These are phyloP conservation scores for Septoria linicola DNA, from an alignment of 2,329 filamentous ascomycete genomes.

Conservation along the genomic window DNA sequence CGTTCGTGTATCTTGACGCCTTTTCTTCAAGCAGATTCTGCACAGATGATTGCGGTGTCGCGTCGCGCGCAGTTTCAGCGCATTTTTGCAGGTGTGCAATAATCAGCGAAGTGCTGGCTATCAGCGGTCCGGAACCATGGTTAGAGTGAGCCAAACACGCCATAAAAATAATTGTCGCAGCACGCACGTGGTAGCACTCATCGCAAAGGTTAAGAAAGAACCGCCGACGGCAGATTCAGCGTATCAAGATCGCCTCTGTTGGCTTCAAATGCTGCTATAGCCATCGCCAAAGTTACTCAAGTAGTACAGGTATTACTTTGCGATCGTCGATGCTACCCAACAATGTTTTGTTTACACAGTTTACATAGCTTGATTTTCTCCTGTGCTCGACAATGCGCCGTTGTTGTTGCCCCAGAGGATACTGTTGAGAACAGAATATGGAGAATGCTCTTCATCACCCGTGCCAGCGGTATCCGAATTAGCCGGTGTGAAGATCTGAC, in stretches of 20 bases:
- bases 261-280: too few species aligned
- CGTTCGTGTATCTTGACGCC: too few species aligned
- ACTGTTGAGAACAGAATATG: conserved; percentile 51
- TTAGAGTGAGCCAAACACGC: too few species aligned
- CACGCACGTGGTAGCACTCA: background rate
- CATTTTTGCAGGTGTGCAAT: too few species aligned
- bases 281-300: too few species aligned
- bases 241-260: background rate
- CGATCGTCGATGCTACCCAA: background rate
- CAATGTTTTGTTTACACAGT: background rate
- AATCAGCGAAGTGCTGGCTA: too few species aligned
- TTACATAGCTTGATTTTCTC: conserved; percentile 7
- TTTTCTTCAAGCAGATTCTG: too few species aligned
- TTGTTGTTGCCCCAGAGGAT: conserved; percentile 41
- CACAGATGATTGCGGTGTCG: too few species aligned
- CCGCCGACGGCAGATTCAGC: background rate
- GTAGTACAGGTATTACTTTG: background rate
- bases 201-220: background rate
- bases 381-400: background rate
- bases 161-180: background rate
- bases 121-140: too few species aligned
- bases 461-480: conserved; percentile 33
- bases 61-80: too few species aligned
- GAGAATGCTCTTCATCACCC: conserved; percentile 42
- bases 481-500: conserved; percentile 31